A percentile compares a stretch with the other conserved stretches of the same genome.
Conservation (phyloP, 306 rosid species). For the Luffa acutangula region DNA sequence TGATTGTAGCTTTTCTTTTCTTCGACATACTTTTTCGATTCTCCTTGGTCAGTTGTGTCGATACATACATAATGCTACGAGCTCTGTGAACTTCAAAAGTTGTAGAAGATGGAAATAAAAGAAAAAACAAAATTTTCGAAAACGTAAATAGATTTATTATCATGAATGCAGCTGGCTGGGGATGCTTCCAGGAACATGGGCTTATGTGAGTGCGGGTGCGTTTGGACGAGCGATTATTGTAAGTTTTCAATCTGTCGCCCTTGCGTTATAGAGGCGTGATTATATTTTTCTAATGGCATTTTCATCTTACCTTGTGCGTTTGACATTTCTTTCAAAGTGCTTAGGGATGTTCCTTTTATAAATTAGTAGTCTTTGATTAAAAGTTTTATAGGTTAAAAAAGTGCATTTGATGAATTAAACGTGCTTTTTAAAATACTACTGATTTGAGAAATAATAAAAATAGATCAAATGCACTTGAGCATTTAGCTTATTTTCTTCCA, state of each 20-base stretch:
- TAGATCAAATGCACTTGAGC: neutral
- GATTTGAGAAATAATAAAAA: neutral
- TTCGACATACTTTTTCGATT: neutral
- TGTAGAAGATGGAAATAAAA: neutral
- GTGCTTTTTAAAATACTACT: neutral
- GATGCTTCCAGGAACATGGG: slow-evolving; percentile 99
- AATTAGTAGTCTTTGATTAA: neutral
- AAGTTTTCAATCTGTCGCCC: slow-evolving; percentile 27
- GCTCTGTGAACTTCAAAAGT: neutral
- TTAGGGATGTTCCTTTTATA: neutral
- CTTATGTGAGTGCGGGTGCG: slow-evolving; percentile 99
- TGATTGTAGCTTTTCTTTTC: neutral
- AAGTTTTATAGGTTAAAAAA: neutral
- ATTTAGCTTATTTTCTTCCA: neutral
- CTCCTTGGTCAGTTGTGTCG: neutral
- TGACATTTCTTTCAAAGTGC: neutral
- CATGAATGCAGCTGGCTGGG: slow-evolving; percentile 77
- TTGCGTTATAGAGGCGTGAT: neutral
- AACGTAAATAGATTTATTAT: neutral
- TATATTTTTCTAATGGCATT: neutral
- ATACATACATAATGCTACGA: neutral
- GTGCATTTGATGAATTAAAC: neutral
- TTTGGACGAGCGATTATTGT: slow-evolving; percentile 95
- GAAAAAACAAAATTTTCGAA: neutral
- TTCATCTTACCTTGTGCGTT: neutral